Base-by-base conservation (phyloP, 2,329 filamentous ascomycete genomes). In the Sphaerostilbella broomeana region DNA sequence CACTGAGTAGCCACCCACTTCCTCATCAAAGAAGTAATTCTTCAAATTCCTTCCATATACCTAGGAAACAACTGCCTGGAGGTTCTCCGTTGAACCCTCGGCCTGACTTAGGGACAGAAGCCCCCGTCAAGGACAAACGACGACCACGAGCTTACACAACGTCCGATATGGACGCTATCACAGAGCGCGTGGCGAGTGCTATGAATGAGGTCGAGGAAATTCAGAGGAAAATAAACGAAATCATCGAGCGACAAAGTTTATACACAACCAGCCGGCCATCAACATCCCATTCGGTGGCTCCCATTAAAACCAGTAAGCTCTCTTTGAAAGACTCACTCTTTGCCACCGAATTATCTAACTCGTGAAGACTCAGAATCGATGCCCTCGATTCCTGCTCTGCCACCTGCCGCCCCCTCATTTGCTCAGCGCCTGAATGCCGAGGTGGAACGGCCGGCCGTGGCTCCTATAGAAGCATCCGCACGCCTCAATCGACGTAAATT, bases 161-260 rank as follows among this genome's bases (percentile, higher is more conserved):
- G 4, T 62, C 70, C 4, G 65, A 65, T 42, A 64, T 73, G 45
- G 70, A 77, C 19, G 55, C 55, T 11, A 70, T 78, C 38, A 70
- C 73, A 35, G 69, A 74, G 47, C 65, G 73, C 28, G 72, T 79
- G 30, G 75, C 74, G 20, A 67, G 62, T 43, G 74, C 72, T 34
- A 70, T 79, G 62, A 59, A 74, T 38, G 77, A 81, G 52, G 64
- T 75, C 46, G 78, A 82, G 40, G 63, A 62, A 40, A 57, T 79
- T 29, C 68, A 81, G 56, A 69, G 68, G 42, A 68, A 77, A 47
- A 79, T 81, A 38, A 73, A 81, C 37, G 68, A 73, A 35, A 63
- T 75, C 16, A 69, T 79, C 17, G 74, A 79, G 61, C 69, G 75
- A 43, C 74, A 77, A 58, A 81, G 73, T 55, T 57, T 78, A 22